Evolutionary conservation across 2,329 filamentous ascomycete genomes (phyloP).

Genomic region (Colletotrichum phormii): DNA sequence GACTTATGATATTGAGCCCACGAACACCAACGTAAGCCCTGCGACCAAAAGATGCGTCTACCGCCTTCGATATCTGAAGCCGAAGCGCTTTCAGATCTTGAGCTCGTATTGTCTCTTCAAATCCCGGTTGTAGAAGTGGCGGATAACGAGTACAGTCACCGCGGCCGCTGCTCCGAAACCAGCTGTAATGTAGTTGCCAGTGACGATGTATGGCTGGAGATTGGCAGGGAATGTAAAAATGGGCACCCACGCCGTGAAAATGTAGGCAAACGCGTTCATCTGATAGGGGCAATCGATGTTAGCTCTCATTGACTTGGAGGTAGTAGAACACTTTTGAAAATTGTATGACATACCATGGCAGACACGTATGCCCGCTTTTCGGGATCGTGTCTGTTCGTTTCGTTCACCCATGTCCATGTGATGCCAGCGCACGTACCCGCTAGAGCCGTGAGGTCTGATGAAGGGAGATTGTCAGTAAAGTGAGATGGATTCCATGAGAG

Average conservation of each 20-base stretch:
- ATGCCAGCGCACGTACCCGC: slow-evolving; percentile 39
- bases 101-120: slow-evolving; percentile 21
- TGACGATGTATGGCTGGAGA: slow-evolving; percentile 44
- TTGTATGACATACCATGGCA: slow-evolving; percentile 38
- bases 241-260: slow-evolving; percentile 44
- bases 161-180: slow-evolving; percentile 39
- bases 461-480: neutral
- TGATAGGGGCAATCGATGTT: neutral
- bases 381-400: slow-evolving; percentile 40
- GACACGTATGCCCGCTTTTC: slow-evolving; percentile 44
- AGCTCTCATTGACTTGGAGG: neutral
- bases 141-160: slow-evolving; percentile 37
- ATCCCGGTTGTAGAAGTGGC: slow-evolving; percentile 40
- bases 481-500: no score
- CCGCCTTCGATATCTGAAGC: no score
- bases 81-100: neutral
- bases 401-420: slow-evolving; percentile 44
- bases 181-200: slow-evolving; percentile 44
- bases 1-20: neutral
- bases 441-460: slow-evolving; percentile 40
- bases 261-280: slow-evolving; percentile 45
- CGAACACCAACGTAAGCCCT: neutral
- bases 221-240: slow-evolving; percentile 46
- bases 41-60: neutral
- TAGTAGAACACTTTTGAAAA: neutral